Conservation (phyloP, 331 rosid species). For the Quercus tomentella region DNA sequence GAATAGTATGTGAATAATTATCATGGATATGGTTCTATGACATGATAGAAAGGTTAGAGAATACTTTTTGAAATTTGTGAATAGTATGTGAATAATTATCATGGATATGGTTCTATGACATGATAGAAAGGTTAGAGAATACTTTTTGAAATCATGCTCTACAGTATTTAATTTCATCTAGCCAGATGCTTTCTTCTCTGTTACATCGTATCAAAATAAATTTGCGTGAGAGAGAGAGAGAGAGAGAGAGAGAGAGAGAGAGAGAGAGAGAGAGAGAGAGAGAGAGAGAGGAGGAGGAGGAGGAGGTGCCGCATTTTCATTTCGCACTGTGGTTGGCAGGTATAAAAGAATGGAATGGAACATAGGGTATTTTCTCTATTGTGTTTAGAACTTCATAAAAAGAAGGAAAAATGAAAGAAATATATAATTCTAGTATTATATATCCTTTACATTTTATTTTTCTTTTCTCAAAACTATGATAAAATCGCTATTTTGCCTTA, state of each 20-base stretch:
- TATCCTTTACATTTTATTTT: no score
- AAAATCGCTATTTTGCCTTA: no score
- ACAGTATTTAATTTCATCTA: neutral
- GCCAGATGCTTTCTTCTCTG: neutral
- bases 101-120: neutral
- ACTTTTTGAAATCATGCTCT: neutral
- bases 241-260: neutral
- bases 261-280: neutral
- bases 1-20: neutral
- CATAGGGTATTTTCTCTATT: no score
- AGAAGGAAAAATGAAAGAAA: no score
- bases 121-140: neutral
- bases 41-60: neutral
- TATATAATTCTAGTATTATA: no score
- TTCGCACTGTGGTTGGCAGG: neutral
- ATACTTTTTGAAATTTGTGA: neutral
- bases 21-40: neutral
- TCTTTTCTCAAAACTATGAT: no score
- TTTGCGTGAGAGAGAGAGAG: neutral
- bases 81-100: neutral
- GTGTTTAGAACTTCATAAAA: no score
- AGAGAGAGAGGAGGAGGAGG: neutral
- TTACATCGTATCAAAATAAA: neutral
- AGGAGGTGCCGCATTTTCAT: neutral
- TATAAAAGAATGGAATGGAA: no score